Conservation (phyloP, 2,329 filamentous ascomycete species). For the Fusarium transvaalense region DNA sequence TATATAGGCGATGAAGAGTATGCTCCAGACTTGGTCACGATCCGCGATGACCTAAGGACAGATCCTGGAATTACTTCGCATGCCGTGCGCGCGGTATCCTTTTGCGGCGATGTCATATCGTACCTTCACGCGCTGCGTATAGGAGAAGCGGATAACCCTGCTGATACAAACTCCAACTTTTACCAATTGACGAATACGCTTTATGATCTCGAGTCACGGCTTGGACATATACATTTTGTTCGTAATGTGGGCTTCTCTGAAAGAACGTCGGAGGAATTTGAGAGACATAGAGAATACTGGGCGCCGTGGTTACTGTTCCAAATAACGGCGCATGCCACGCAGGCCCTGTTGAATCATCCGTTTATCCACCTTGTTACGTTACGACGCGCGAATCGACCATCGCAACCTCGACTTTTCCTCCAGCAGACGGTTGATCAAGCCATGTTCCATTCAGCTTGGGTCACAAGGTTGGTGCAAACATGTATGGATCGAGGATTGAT, state of each 20-base stretch:
- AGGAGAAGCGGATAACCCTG: conserved; percentile 34
- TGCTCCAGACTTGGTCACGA: conserved; percentile 33
- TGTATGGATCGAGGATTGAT: conserved; percentile 38
- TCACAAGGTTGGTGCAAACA: conserved; percentile 37
- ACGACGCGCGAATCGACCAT: conserved; percentile 19
- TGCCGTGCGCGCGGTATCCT: conserved; percentile 17
- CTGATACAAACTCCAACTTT: conserved; percentile 38
- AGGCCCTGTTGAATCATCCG: conserved; percentile 37
- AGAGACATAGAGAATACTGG: conserved; percentile 40
- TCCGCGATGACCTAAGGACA: conserved; percentile 23
- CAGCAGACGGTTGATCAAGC: conserved; percentile 44
- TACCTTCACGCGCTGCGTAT: conserved; percentile 35
- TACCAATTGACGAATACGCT: conserved; percentile 37
- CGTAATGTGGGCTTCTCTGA: conserved; percentile 43
- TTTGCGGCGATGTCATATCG: conserved; percentile 40
- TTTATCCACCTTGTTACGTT: conserved; percentile 42
- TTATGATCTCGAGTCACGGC: conserved; percentile 31
- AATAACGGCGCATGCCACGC: conserved; percentile 37
- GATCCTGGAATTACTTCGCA: conserved; percentile 40
- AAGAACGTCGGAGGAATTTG: conserved; percentile 30
- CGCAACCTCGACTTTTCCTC: conserved; percentile 34
- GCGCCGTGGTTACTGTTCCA: conserved; percentile 39
- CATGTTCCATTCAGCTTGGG: conserved; percentile 44
- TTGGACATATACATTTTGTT: conserved; percentile 38
- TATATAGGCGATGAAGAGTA: conserved; percentile 31